Percentiles rank a stretch among this genome's conserved stretches.
These are phyloP conservation scores for Thuja plicata DNA, from an alignment of 83 land plant species.

Conservation along the genomic window DNA sequence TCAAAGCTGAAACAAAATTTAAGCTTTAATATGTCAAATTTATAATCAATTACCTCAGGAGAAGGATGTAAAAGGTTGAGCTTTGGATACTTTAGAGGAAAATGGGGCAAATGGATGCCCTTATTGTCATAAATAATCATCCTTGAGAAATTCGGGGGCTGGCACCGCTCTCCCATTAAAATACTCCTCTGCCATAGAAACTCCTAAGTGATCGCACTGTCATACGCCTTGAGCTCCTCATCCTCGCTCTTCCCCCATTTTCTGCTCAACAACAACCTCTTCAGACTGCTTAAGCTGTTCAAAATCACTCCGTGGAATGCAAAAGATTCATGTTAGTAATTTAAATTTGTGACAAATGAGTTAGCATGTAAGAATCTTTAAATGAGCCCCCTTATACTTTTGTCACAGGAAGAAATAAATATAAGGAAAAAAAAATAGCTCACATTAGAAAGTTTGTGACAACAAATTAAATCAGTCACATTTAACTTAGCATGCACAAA, in stretches of 20 bases:
- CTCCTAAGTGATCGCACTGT: conserved; percentile 15
- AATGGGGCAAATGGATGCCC: conserved; percentile 27
- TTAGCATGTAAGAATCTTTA: background rate
- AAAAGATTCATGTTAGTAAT: background rate
- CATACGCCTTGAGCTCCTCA: background rate
- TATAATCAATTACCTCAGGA: background rate
- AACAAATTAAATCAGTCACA: background rate
- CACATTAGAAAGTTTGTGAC: no score
- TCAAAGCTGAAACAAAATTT: background rate
- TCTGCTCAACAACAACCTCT: background rate
- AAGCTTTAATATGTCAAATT: background rate
- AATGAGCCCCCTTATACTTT: background rate
- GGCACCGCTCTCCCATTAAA: conserved; percentile 41
- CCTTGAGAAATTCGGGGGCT: conserved; percentile 50
- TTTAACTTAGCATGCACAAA: background rate
- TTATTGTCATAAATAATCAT: conserved; percentile 32
- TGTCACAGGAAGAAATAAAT: no score
- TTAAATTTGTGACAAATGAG: background rate
- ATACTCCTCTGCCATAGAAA: conserved; percentile 49
- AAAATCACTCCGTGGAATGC: background rate
- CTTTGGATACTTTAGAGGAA: conserved; percentile 11
- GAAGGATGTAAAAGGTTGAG: background rate
- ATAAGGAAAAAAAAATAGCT: no score
- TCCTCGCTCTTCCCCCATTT: conserved; percentile 10
- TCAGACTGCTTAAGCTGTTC: background rate